Evolutionary conservation across 352 stramenopile species (phyloP).

Genomic region (Pythium brachiatum): DNA sequence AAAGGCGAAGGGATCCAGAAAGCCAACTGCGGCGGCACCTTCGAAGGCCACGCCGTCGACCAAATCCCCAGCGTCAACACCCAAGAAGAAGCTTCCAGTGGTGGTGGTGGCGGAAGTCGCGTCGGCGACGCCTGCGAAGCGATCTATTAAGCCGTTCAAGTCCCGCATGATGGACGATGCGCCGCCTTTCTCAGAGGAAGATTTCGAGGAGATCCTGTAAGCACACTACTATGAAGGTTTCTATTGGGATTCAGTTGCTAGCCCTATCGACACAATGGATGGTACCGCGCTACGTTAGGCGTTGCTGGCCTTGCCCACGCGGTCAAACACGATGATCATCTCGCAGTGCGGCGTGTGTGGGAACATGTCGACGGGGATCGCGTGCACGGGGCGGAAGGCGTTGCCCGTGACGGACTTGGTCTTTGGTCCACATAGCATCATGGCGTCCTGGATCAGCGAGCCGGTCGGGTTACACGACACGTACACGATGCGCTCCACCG

Average conservation of each 20-base stretch:
- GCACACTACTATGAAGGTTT: slow-evolving; percentile 2
- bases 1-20: slow-evolving; percentile 49
- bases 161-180: slow-evolving; percentile 71
- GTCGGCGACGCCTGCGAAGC: slow-evolving; percentile 37
- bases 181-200: slow-evolving; percentile 49
- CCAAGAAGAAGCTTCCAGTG: slow-evolving; percentile 43
- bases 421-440: slow-evolving; percentile 91
- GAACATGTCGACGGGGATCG: slow-evolving; percentile 98
- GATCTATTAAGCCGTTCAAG: slow-evolving; percentile 74
- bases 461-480: slow-evolving; percentile 98
- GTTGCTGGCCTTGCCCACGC: slow-evolving; percentile 29
- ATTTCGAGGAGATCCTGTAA: slow-evolving; percentile 70
- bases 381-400: slow-evolving; percentile 91
- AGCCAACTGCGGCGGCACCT: slow-evolving; percentile 33
- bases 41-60: slow-evolving; percentile 23
- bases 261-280: not conserved
- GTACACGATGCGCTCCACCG: slow-evolving; percentile 94
- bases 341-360: slow-evolving; percentile 97
- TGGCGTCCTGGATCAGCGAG: slow-evolving; percentile 88
- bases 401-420: slow-evolving; percentile 91
- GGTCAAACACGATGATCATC: slow-evolving; percentile 98
- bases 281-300: slow-evolving; percentile 10
- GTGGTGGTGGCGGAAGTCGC: slow-evolving; percentile 10
- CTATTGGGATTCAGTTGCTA: not conserved
- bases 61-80: slow-evolving; percentile 19